Conservation (phyloP, 768 basidiomycete species). For the Boletus rufocinnamomeus region DNA sequence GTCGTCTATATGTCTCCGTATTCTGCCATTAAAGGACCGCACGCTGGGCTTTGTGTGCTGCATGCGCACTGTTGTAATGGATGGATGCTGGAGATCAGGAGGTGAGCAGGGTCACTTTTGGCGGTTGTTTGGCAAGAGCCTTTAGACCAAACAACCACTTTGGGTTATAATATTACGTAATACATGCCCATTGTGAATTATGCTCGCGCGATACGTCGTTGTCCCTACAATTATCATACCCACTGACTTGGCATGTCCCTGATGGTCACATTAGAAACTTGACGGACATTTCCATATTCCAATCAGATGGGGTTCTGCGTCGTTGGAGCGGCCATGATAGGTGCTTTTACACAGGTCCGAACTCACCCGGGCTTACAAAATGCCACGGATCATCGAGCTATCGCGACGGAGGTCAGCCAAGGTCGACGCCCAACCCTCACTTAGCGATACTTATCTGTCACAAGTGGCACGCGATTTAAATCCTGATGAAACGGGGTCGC, state of each 20-base stretch:
- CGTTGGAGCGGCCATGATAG: background rate
- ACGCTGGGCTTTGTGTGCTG: too few relatives aligned
- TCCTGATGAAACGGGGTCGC: background rate
- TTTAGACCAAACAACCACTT: background rate
- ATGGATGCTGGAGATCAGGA: too few relatives aligned
- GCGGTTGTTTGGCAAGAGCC: slow-evolving; percentile 11
- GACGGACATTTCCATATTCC: background rate
- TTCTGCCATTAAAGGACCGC: too few relatives aligned
- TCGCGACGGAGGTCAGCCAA: background rate
- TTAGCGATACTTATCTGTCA: background rate
- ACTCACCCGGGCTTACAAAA: background rate
- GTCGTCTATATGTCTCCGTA: too few relatives aligned
- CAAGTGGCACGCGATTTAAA: background rate
- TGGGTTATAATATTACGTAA: too few relatives aligned
- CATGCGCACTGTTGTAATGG: too few relatives aligned
- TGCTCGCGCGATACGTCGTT: background rate
- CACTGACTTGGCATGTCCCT: background rate
- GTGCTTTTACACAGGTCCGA: background rate
- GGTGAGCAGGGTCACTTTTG: too few relatives aligned
- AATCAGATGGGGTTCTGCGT: background rate
- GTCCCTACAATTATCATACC: background rate
- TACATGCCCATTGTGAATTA: too few relatives aligned
- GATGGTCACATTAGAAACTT: background rate
- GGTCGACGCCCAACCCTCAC: background rate
- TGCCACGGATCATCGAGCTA: background rate